Evolutionary conservation across 2,329 filamentous ascomycete species (phyloP).

Genomic region (Gremmenia infestans): DNA sequence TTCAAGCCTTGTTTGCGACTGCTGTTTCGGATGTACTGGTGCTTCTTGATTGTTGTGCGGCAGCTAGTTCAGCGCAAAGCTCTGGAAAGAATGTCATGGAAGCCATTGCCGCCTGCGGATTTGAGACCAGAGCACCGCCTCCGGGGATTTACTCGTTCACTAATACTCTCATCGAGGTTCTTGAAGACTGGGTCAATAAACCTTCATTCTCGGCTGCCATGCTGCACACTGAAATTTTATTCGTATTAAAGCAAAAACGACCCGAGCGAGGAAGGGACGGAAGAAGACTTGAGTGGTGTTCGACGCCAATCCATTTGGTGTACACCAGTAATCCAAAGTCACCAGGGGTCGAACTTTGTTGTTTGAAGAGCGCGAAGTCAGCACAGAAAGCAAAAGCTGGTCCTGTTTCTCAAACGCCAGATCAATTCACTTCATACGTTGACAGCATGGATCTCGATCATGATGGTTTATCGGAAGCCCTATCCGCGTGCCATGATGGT

Average conservation of each 20-base stretch:
- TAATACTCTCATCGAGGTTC: conserved; percentile 53
- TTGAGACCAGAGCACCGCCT: conserved; percentile 56
- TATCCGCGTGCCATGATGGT: conserved; percentile 2
- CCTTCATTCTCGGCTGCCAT: conserved; percentile 54
- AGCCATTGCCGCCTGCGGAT: conserved; percentile 57
- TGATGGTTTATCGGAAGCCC: conserved; percentile 1
- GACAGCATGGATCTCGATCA: conserved; percentile 15
- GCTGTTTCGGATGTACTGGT: conserved; percentile 13
- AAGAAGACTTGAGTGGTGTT: conserved; percentile 51
- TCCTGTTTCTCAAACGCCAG: not conserved
- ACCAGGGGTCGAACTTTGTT: conserved; percentile 52
- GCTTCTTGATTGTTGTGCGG: conserved; percentile 27
- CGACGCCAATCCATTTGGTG: conserved; percentile 58
- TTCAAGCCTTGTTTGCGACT: conserved; percentile 35
- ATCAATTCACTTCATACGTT: conserved; percentile 7
- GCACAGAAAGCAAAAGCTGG: conserved; percentile 1
- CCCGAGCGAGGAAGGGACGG: conserved; percentile 51
- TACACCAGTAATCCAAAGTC: conserved; percentile 57
- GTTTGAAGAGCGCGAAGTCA: conserved; percentile 13
- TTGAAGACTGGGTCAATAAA: conserved; percentile 48
- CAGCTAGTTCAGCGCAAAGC: conserved; percentile 54
- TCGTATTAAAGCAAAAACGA: conserved; percentile 54
- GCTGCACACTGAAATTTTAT: conserved; percentile 55
- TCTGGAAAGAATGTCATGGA: conserved; percentile 55
- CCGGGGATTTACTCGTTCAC: conserved; percentile 57